Evolutionary conservation across 2,329 filamentous ascomycete species (phyloP).

Genomic region (Grosmannia clavigera): DNA sequence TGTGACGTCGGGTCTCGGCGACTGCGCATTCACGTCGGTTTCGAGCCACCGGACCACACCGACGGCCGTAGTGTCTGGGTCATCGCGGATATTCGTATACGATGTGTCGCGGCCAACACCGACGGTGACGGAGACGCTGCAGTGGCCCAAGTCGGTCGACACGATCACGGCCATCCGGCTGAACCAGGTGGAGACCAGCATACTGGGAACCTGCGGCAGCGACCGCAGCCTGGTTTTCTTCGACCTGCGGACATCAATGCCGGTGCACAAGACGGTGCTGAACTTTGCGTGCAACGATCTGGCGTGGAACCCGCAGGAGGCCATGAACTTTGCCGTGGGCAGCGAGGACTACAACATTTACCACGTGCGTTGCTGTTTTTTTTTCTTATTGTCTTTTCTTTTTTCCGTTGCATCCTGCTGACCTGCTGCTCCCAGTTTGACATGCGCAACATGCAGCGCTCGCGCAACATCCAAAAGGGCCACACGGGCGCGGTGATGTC

Average conservation of each 20-base stretch:
- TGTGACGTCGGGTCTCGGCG: conserved; percentile 72
- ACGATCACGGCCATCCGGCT: conserved; percentile 83
- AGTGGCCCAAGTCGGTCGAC: conserved; percentile 43
- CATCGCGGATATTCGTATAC: conserved; percentile 12
- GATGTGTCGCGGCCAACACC: conserved; percentile 9
- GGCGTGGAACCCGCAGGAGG: conserved; percentile 79
- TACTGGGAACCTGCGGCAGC: conserved; percentile 72
- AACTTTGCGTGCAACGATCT: conserved; percentile 74
- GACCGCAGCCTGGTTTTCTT: conserved; percentile 85
- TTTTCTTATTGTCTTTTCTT: neutral
- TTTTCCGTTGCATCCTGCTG: neutral
- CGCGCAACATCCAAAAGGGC: conserved; percentile 15
- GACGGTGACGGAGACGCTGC: conserved; percentile 11
- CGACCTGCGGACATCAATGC: conserved; percentile 76
- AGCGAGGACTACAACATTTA: conserved; percentile 89
- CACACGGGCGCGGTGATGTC: conserved; percentile 70
- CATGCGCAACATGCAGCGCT: conserved; percentile 43
- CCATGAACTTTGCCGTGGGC: conserved; percentile 64
- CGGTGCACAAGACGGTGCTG: conserved; percentile 69
- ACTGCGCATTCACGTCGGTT: conserved; percentile 58
- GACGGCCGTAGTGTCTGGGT: conserved; percentile 11
- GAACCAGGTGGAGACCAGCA: conserved; percentile 87
- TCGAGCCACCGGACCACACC: conserved; percentile 13
- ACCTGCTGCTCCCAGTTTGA: conserved; percentile 46
- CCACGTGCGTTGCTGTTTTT: conserved; percentile 31